A percentile compares a stretch with the other conserved stretches of the same genome.
These are phyloP conservation scores for Pascua sp. DNA, from an alignment of 1,284 basidiomycete genomes.

Conservation along the genomic window DNA sequence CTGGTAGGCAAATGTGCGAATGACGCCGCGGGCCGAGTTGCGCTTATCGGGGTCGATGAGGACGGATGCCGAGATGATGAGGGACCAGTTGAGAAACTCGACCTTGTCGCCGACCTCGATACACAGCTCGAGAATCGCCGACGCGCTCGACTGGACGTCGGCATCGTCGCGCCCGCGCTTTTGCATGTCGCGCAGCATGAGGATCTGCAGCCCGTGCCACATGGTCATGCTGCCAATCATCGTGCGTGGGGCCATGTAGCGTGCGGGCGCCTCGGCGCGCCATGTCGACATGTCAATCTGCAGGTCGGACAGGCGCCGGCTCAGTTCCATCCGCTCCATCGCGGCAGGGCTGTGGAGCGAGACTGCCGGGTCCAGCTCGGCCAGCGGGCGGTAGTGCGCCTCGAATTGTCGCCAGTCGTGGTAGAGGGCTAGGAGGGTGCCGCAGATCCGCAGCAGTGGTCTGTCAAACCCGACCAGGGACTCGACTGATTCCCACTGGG, in stretches of 20 bases:
- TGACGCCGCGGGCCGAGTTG: constrained; percentile 24
- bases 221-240: constrained; percentile 32
- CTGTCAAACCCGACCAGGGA: constrained; percentile 31
- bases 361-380: constrained; percentile 15
- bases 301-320: constrained; percentile 12
- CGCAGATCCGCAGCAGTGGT: constrained; percentile 20
- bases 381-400: constrained; percentile 18
- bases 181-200: constrained; percentile 31
- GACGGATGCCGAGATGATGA: constrained; percentile 34
- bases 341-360: constrained; percentile 16
- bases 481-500: constrained; percentile 31
- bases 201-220: constrained; percentile 36
- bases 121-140: constrained; percentile 33
- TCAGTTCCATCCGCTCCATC: constrained; percentile 16
- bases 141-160: constrained; percentile 29
- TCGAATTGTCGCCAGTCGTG: constrained; percentile 17
- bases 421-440: constrained; percentile 13
- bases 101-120: constrained; percentile 38
- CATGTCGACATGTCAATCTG: constrained; percentile 20
- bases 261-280: constrained; percentile 18
- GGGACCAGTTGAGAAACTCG: constrained; percentile 43
- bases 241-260: constrained; percentile 24
- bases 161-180: constrained; percentile 21
- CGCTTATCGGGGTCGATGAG: constrained; percentile 22
- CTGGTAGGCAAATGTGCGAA: constrained; percentile 39